Evolutionary conservation across 495 filamentous ascomycete species (phyloP).

Genomic region (Hypoxylon trugodes): DNA sequence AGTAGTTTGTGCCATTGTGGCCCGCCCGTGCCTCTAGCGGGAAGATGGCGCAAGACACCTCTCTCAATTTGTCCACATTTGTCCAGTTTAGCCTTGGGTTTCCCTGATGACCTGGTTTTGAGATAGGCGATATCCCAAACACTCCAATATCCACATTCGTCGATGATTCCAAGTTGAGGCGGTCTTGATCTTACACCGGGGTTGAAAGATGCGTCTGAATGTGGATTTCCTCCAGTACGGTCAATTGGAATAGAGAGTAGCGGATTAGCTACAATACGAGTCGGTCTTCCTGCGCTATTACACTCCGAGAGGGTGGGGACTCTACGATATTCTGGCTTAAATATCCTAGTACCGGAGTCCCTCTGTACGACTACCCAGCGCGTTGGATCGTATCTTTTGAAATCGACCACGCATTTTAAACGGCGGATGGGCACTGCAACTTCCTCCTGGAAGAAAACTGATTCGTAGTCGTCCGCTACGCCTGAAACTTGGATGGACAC

Average conservation of each 20-base stretch:
- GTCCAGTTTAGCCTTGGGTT: conserved; percentile 14
- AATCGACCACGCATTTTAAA: conserved; percentile 68
- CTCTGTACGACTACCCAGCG: conserved; percentile 72
- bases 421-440: conserved; percentile 67
- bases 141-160: conserved; percentile 76
- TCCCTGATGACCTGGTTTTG: conserved; percentile 23
- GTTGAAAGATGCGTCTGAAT: conserved; percentile 81
- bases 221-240: conserved; percentile 64
- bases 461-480: conserved; percentile 43
- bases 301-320: conserved; percentile 23
- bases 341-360: conserved; percentile 62
- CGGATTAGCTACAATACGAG: conserved; percentile 69
- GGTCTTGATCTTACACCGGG: conserved; percentile 67
- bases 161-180: conserved; percentile 74
- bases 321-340: conserved; percentile 61
- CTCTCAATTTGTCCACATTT: conserved; percentile 40
- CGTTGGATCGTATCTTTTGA: conserved; percentile 54
- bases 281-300: conserved; percentile 38
- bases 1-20: conserved; percentile 40
- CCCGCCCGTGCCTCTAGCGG: conserved; percentile 14
- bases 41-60: conserved; percentile 32
- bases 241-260: conserved; percentile 62
- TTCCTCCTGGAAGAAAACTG: conserved; percentile 63
- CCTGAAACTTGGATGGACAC: conserved; percentile 51
- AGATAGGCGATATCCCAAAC: conserved; percentile 69